phyloP scores from a whole-genome alignment of 106 monocot species.

The Platanthera guangdongensis region DNA sequence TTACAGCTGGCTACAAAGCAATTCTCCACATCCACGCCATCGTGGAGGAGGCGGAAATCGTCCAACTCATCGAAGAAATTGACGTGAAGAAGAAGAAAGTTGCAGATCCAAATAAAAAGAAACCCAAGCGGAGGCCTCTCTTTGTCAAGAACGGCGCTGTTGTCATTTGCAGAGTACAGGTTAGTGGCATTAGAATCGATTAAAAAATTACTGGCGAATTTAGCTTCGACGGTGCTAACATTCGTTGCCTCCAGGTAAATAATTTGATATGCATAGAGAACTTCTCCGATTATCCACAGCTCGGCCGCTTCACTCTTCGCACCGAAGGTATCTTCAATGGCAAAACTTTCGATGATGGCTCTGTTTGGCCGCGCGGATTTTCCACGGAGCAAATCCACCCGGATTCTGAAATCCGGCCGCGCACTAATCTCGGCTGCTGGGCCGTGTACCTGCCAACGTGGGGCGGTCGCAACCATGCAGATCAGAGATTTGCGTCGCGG shows the following conservation, averaged over 20 bases:
- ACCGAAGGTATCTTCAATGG: slow-evolving; percentile 56
- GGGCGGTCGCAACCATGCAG: too few relatives aligned
- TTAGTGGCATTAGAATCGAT: background rate
- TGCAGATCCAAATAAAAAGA: slow-evolving; percentile 78
- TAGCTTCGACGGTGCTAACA: background rate
- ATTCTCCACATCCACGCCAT: slow-evolving; percentile 83
- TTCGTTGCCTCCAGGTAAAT: slow-evolving; percentile 42
- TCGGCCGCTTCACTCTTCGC: slow-evolving; percentile 91
- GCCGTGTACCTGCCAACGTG: too few relatives aligned
- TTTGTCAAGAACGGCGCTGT: slow-evolving; percentile 93
- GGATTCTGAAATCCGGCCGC: too few relatives aligned
- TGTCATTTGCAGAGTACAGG: slow-evolving; percentile 88
- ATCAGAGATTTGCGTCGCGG: too few relatives aligned
- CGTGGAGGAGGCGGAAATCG: slow-evolving; percentile 96
- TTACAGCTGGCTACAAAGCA: slow-evolving; percentile 97
- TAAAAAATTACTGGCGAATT: background rate
- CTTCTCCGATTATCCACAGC: slow-evolving; percentile 73
- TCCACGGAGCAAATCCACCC: too few relatives aligned
- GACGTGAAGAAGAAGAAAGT: slow-evolving; percentile 77
- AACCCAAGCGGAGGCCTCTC: slow-evolving; percentile 79
- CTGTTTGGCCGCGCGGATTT: too few relatives aligned
- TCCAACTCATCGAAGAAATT: slow-evolving; percentile 88
- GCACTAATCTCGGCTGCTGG: too few relatives aligned
- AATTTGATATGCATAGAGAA: slow-evolving; percentile 92
- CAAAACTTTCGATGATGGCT: background rate